A percentile compares a stretch with the other conserved stretches of the same genome.
Evolutionary conservation across 306 rosid species (phyloP).

Genomic region (Medicago ruthenica): DNA sequence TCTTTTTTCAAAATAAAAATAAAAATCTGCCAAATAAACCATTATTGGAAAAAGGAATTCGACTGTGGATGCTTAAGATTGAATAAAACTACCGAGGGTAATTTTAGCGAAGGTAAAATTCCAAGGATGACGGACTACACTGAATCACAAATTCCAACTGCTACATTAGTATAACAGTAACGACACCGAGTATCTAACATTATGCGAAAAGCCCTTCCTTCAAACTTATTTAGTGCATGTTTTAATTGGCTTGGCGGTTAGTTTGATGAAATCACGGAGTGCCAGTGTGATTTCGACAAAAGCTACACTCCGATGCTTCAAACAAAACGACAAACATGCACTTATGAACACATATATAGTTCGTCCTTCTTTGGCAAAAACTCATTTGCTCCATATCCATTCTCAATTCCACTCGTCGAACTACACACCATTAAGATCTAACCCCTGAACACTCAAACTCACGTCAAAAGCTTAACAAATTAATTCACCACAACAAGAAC

Average conservation of each 20-base stretch:
- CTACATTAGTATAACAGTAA: background rate
- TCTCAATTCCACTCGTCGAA: constrained; percentile 28
- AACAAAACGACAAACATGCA: background rate
- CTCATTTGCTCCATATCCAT: constrained; percentile 22
- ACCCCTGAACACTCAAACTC: constrained; percentile 41
- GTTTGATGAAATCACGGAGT: background rate
- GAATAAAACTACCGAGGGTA: constrained; percentile 85
- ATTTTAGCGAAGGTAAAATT: constrained; percentile 61
- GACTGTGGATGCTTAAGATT: constrained; percentile 25
- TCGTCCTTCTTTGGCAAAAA: constrained; percentile 4
- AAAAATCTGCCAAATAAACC: background rate
- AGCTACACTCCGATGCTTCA: background rate
- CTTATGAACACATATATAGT: background rate
- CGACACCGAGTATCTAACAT: background rate
- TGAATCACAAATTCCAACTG: background rate
- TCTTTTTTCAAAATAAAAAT: background rate
- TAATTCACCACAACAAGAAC: constrained; percentile 38
- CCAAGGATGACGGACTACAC: too few species aligned
- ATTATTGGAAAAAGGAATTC: background rate
- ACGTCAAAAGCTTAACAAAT: constrained; percentile 28
- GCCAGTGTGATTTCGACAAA: background rate
- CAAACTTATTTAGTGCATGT: background rate
- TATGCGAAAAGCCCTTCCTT: constrained; percentile 2
- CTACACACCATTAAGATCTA: constrained; percentile 39
- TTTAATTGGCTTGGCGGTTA: background rate